A percentile compares a stretch with the other conserved stretches of the same genome.
Conservation (phyloP, 306 rosid species). For the Sphenostylis stenocarpa region DNA sequence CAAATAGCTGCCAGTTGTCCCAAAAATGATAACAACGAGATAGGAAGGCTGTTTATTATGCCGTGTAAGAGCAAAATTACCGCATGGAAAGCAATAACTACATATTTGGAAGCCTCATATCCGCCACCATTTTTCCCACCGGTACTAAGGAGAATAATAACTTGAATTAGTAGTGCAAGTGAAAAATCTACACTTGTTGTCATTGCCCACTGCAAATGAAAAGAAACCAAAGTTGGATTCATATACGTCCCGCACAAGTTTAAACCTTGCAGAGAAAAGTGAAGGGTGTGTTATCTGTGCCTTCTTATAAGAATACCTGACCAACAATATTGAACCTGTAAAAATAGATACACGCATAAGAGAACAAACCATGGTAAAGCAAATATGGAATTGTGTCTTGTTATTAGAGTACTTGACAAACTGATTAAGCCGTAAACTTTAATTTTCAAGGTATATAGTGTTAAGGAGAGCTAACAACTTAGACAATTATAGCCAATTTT, state of each 20-base stretch:
- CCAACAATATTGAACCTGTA: slow-evolving; percentile 99
- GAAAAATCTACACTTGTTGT: slow-evolving; percentile 94
- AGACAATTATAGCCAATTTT: too few relatives aligned
- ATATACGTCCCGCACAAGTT: slow-evolving; percentile 30
- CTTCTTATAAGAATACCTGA: slow-evolving; percentile 69
- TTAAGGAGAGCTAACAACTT: neutral
- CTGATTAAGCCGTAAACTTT: neutral
- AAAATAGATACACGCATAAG: slow-evolving; percentile 39
- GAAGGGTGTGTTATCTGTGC: slow-evolving; percentile 36
- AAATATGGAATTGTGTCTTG: neutral
- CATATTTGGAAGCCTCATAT: slow-evolving; percentile 73
- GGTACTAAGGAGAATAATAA: slow-evolving; percentile 88
- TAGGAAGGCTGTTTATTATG: slow-evolving; percentile 76
- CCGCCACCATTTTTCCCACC: slow-evolving; percentile 91
- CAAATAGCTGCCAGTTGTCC: slow-evolving; percentile 92
- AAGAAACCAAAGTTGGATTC: slow-evolving; percentile 42
- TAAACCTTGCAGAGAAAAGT: slow-evolving; percentile 31
- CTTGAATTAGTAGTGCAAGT: slow-evolving; percentile 83
- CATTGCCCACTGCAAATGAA: slow-evolving; percentile 93
- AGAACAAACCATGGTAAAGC: neutral
- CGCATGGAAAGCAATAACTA: slow-evolving; percentile 68
- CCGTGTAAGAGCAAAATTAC: slow-evolving; percentile 83
- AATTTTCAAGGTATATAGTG: neutral
- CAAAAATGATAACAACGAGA: slow-evolving; percentile 76
- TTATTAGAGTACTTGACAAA: neutral